A percentile compares a stretch with the other conserved stretches of the same genome.
phyloP scores from a whole-genome alignment of 805 yeast species.

The Alloascoidea hylecoeti region DNA sequence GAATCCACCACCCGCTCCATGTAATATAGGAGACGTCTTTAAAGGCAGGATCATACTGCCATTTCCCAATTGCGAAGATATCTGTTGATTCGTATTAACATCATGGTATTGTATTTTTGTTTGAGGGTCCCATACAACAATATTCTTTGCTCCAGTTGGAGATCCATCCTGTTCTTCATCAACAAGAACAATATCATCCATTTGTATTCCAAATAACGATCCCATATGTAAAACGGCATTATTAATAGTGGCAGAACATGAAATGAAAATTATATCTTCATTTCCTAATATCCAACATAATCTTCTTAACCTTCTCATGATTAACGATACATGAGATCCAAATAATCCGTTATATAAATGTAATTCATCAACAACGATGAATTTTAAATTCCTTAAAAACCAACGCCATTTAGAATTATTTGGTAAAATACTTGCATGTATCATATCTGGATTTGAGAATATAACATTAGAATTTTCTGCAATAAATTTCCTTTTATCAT shows the following conservation, averaged over 20 bases:
- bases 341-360: slow-evolving; percentile 85
- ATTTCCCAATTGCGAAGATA: no score
- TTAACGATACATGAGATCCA: slow-evolving; percentile 83
- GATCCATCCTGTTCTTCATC: slow-evolving; percentile 83
- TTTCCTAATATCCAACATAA: slow-evolving; percentile 42
- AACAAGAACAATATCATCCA: slow-evolving; percentile 37
- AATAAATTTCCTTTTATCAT: slow-evolving; percentile 33
- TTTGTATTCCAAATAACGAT: slow-evolving; percentile 50
- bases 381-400: slow-evolving; percentile 49
- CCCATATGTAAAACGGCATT: slow-evolving; percentile 64
- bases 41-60: no score
- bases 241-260: slow-evolving; percentile 89
- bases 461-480: slow-evolving; percentile 60
- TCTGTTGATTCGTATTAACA: no score
- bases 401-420: slow-evolving; percentile 59
- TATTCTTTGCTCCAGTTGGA: slow-evolving; percentile 64
- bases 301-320: slow-evolving; percentile 69
- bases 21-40: background rate
- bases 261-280: slow-evolving; percentile 45
- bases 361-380: slow-evolving; percentile 70
- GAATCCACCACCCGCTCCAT: no score
- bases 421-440: slow-evolving; percentile 78
- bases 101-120: no score
- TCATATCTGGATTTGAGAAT: slow-evolving; percentile 91
- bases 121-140: slow-evolving; percentile 81